These are phyloP conservation scores for Trichosporon sp. DNA, from an alignment of 1,284 basidiomycete species.

Conservation along the genomic window DNA sequence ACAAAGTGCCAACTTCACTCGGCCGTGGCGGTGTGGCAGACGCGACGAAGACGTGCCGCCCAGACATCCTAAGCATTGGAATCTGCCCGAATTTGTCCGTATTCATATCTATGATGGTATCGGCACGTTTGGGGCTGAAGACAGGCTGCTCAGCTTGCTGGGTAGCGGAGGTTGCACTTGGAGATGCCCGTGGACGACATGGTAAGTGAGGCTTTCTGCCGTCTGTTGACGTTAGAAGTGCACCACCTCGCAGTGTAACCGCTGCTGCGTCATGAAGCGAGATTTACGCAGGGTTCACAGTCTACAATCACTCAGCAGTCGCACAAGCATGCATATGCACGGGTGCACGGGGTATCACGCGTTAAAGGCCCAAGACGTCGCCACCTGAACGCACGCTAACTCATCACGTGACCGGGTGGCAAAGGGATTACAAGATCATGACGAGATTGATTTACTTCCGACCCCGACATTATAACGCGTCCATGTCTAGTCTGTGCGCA, in stretches of 20 bases:
- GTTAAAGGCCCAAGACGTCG: background rate
- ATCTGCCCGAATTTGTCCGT: background rate
- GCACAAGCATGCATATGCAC: background rate
- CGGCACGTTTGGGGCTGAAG: no score
- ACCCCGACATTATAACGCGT: background rate
- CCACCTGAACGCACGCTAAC: background rate
- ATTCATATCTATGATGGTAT: no score
- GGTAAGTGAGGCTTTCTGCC: background rate
- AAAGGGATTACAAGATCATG: background rate
- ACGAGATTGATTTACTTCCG: background rate
- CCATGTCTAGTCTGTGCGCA: background rate
- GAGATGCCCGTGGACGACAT: background rate
- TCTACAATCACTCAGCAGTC: no score
- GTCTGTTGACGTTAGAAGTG: no score
- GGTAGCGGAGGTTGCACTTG: background rate
- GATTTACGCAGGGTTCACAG: no score
- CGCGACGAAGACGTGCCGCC: background rate
- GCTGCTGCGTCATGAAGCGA: no score
- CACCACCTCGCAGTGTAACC: no score
- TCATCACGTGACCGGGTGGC: slow-evolving; percentile 1
- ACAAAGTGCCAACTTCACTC: background rate
- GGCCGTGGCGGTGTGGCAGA: background rate
- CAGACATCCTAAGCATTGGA: background rate
- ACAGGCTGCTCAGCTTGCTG: no score
- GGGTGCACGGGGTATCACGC: background rate